These are phyloP conservation scores for Musa acuminata DNA, from an alignment of 176 grass and related monocot genomes.

Conservation along the genomic window DNA sequence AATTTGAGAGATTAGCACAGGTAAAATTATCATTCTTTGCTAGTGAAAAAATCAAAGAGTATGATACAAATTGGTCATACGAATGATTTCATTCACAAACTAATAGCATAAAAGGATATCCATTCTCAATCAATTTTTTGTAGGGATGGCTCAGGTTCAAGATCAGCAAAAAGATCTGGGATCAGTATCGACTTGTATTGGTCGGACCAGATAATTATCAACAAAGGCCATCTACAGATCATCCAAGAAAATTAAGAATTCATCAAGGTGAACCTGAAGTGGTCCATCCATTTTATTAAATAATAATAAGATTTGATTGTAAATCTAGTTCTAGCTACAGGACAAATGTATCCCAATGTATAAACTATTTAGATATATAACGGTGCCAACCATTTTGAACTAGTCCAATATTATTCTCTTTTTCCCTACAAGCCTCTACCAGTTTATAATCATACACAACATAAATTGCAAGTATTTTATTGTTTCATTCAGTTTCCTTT, in stretches of 20 bases:
- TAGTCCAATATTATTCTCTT: no score
- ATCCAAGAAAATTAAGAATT: neutral
- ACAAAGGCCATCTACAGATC: neutral
- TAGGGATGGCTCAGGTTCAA: neutral
- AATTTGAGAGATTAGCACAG: neutral
- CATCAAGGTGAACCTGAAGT: neutral
- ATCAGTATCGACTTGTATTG: no score
- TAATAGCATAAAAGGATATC: neutral
- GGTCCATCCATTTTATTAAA: neutral
- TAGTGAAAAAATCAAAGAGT: neutral
- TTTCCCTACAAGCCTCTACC: no score
- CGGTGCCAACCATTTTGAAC: no score
- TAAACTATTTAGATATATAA: neutral
- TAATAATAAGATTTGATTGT: neutral
- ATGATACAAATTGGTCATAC: neutral
- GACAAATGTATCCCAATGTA: neutral
- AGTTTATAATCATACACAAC: no score
- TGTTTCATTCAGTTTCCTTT: no score
- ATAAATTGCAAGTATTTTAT: no score
- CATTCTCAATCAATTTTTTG: neutral
- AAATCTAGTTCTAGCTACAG: no score
- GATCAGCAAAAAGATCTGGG: neutral
- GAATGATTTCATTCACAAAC: neutral
- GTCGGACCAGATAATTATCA: neutral
- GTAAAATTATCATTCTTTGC: neutral